Conservation (phyloP, 768 basidiomycete species). For the Coprinopsis strossmayeri region DNA sequence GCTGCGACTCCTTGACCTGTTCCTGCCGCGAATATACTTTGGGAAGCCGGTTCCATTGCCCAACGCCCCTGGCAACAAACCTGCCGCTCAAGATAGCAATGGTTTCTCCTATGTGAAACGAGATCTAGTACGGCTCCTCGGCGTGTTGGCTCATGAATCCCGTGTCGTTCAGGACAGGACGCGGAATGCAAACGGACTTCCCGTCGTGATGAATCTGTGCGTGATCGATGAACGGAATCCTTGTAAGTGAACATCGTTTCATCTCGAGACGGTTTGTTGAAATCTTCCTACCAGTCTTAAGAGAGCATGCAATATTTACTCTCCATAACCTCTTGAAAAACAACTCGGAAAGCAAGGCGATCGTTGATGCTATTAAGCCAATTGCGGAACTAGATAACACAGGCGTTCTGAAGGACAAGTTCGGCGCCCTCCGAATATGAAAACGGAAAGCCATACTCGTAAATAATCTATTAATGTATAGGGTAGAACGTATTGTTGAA, state of each 20-base stretch:
- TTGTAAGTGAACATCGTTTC: slow-evolving; percentile 49
- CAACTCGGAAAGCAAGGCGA: slow-evolving; percentile 74
- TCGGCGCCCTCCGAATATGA: slow-evolving; percentile 26
- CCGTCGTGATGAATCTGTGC: slow-evolving; percentile 82
- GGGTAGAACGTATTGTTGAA: not conserved
- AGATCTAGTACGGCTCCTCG: slow-evolving; percentile 85
- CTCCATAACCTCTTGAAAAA: slow-evolving; percentile 70
- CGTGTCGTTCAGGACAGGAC: slow-evolving; percentile 69
- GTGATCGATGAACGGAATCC: slow-evolving; percentile 89
- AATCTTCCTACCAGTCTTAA: slow-evolving; percentile 52
- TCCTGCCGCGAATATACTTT: slow-evolving; percentile 82
- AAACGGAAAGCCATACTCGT: no score
- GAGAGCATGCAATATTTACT: slow-evolving; percentile 88
- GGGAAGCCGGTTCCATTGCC: slow-evolving; percentile 46
- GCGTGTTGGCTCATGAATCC: slow-evolving; percentile 61
- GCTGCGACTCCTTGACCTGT: slow-evolving; percentile 67
- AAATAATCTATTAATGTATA: no score
- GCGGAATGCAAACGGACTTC: slow-evolving; percentile 65
- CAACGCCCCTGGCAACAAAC: slow-evolving; percentile 19
- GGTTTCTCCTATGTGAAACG: slow-evolving; percentile 83
- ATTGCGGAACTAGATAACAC: slow-evolving; percentile 50
- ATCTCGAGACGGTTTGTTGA: slow-evolving; percentile 8
- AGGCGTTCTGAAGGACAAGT: slow-evolving; percentile 41
- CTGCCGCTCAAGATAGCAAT: slow-evolving; percentile 30
- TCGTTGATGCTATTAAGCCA: slow-evolving; percentile 70